These are phyloP conservation scores for Canavalia ensiformis DNA, from an alignment of 306 rosid species.

Conservation along the genomic window DNA sequence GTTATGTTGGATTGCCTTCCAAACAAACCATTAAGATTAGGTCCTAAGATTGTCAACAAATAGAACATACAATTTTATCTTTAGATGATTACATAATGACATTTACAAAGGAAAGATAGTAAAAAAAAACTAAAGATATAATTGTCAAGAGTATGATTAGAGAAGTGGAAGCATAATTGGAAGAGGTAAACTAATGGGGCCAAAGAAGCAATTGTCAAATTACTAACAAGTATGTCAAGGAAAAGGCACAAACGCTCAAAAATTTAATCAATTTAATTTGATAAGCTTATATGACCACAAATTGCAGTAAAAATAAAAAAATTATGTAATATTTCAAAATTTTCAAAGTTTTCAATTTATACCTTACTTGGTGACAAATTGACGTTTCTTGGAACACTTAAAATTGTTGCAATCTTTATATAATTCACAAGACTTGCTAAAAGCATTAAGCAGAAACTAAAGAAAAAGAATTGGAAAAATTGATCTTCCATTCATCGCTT, in stretches of 20 bases:
- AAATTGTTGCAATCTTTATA: too few species aligned
- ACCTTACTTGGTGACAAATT: too few species aligned
- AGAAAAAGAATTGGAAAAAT: too few species aligned
- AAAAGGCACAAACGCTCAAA: neutral
- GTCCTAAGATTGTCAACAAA: constrained; percentile 60
- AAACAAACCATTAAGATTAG: constrained; percentile 88
- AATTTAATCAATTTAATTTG: too few species aligned
- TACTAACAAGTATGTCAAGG: neutral
- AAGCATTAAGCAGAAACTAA: too few species aligned
- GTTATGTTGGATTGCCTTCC: constrained; percentile 96
- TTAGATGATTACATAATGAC: neutral
- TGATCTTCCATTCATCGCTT: too few species aligned
- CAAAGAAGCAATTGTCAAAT: constrained; percentile 15
- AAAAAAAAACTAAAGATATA: neutral
- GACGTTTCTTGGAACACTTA: too few species aligned
- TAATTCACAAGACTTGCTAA: too few species aligned
- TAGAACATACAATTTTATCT: neutral
- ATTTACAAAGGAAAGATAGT: neutral
- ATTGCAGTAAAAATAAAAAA: too few species aligned
- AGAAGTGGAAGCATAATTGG: neutral
- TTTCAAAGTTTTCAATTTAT: too few species aligned
- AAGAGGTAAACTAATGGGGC: neutral
- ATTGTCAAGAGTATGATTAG: neutral
- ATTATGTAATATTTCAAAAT: too few species aligned
- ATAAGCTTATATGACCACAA: too few species aligned